phyloP scores from a whole-genome alignment of 2,329 filamentous ascomycete species.

The Fusarium begoniae region DNA sequence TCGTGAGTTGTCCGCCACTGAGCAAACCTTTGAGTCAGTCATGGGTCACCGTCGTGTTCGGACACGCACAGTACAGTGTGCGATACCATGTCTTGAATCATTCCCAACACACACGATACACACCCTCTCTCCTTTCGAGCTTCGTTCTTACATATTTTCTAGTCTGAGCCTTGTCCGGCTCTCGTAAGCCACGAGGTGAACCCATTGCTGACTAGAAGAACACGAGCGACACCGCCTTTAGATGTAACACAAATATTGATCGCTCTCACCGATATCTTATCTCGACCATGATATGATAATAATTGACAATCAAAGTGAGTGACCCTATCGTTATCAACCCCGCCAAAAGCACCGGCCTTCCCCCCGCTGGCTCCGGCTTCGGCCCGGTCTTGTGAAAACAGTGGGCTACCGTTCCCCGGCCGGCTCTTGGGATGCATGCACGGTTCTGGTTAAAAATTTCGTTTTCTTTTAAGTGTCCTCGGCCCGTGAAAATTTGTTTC shows the following conservation, averaged over 20 bases:
- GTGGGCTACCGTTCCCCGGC: constrained; percentile 31
- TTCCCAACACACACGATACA: neutral
- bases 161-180: constrained; percentile 19
- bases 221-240: constrained; percentile 21
- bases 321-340: constrained; percentile 17
- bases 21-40: constrained; percentile 28
- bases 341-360: constrained; percentile 16
- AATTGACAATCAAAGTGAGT: neutral
- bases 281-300: neutral
- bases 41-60: constrained; percentile 3
- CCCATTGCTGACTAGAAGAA: constrained; percentile 2
- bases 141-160: neutral
- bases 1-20: constrained; percentile 27
- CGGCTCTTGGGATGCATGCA: neutral
- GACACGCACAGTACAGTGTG: constrained; percentile 24
- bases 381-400: constrained; percentile 23
- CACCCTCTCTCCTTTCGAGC: neutral
- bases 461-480: neutral
- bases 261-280: constrained; percentile 22
- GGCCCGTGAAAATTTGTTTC: constrained; percentile 6
- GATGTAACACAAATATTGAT: neutral
- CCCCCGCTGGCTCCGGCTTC: constrained; percentile 34
- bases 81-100: neutral
- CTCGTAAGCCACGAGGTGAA: constrained; percentile 18
- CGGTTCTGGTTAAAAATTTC: neutral